Evolutionary conservation across 345 rosid species (phyloP).

Genomic region (Firmiana major): DNA sequence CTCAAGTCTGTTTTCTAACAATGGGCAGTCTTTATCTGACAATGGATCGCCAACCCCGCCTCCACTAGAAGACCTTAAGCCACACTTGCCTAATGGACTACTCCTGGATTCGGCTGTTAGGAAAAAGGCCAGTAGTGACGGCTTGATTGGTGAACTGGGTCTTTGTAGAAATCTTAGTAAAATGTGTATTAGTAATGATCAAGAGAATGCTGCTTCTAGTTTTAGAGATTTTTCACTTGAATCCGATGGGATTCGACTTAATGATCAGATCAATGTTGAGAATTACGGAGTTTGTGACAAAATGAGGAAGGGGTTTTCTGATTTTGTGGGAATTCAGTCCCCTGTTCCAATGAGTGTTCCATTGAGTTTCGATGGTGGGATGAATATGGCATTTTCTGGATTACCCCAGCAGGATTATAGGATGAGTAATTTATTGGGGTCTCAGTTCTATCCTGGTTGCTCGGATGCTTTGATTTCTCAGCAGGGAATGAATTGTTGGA

Average conservation of each 20-base stretch:
- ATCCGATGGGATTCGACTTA: slow-evolving; percentile 8
- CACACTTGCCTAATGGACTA: slow-evolving; percentile 7
- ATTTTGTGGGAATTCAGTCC: slow-evolving; percentile 15
- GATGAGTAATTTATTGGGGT: slow-evolving; percentile 1
- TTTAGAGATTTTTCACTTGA: slow-evolving; percentile 6
- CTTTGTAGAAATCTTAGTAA: slow-evolving; percentile 19
- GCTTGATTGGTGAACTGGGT: slow-evolving; percentile 24
- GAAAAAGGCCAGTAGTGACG: slow-evolving; percentile 7
- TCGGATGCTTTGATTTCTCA: slow-evolving; percentile 13
- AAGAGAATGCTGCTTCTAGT: slow-evolving; percentile 7
- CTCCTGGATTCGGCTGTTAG: slow-evolving; percentile 10
- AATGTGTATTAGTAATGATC: slow-evolving; percentile 19
- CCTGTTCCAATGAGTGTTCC: slow-evolving; percentile 3
- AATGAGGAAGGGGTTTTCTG: slow-evolving; percentile 15
- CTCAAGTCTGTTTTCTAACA: slow-evolving; percentile 35
- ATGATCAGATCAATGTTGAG: slow-evolving; percentile 12
- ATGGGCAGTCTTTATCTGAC: slow-evolving; percentile 35
- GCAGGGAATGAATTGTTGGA: slow-evolving; percentile 5
- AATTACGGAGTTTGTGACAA: background rate
- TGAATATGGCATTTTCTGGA: slow-evolving; percentile 12
- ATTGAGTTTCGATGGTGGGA: slow-evolving; percentile 15
- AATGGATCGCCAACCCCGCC: slow-evolving; percentile 35
- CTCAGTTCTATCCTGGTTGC: background rate
- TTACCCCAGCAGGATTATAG: slow-evolving; percentile 15
- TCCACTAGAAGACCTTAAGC: slow-evolving; percentile 26